Percentiles rank a stretch among this genome's conserved stretches.
These are phyloP conservation scores for Pueraria montana DNA, from an alignment of 306 rosid species.

Conservation along the genomic window DNA sequence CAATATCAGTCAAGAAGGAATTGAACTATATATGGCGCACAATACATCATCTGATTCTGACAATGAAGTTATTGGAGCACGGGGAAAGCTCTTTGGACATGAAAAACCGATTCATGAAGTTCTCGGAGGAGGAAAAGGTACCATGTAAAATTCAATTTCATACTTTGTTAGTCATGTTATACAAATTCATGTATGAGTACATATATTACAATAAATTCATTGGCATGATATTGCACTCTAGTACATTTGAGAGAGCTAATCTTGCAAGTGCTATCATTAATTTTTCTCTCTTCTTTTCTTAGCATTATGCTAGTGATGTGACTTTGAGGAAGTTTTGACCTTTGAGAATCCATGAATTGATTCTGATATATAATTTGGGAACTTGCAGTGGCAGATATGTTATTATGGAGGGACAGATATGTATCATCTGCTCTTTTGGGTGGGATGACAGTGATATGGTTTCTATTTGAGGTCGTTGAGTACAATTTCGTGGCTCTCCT, in stretches of 20 bases:
- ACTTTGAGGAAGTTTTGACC: neutral
- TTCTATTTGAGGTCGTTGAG: conserved; percentile 78
- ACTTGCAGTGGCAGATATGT: conserved; percentile 73
- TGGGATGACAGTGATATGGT: conserved; percentile 77
- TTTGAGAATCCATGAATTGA: conserved; percentile 26
- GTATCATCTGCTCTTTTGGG: conserved; percentile 64
- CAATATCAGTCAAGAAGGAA: conserved; percentile 36
- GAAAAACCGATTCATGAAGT: conserved; percentile 63
- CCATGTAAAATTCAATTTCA: neutral
- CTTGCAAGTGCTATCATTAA: neutral
- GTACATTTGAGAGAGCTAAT: neutral
- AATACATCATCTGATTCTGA: conserved; percentile 58
- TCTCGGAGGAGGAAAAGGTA: conserved; percentile 86
- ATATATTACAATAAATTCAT: neutral
- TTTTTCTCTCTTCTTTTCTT: neutral
- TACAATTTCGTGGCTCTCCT: conserved; percentile 75
- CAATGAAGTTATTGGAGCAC: conserved; percentile 15
- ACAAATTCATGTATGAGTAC: no score
- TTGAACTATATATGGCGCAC: conserved; percentile 54
- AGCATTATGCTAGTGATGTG: neutral
- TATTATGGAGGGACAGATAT: conserved; percentile 71
- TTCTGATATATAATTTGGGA: conserved; percentile 15
- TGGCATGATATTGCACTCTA: neutral
- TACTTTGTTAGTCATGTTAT: no score
- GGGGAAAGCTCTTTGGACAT: conserved; percentile 56